Conservation (phyloP, 768 basidiomycete genomes). For the Auriscalpium vulgare region DNA sequence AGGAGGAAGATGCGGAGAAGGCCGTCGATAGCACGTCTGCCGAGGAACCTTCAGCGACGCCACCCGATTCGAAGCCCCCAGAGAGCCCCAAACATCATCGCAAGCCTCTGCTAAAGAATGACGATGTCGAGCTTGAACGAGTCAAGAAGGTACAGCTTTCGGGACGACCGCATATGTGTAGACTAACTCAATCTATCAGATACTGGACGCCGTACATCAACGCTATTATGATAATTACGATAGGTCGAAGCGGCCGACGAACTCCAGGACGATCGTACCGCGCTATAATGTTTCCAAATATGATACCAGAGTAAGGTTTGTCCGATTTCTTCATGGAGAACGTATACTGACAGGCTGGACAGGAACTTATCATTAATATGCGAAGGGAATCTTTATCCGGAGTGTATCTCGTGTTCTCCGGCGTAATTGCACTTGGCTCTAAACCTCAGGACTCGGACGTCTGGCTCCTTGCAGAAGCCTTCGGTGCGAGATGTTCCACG, state of each 20-base stretch:
- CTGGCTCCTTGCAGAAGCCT: constrained; percentile 80
- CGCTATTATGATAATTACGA: constrained; percentile 72
- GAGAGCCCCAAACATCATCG: constrained; percentile 31
- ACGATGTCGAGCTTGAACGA: constrained; percentile 75
- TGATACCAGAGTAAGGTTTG: constrained; percentile 71
- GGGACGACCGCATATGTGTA: not conserved
- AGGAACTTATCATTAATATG: constrained; percentile 83
- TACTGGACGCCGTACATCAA: constrained; percentile 73
- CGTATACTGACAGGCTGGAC: not conserved
- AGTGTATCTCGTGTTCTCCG: constrained; percentile 84
- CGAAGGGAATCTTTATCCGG: constrained; percentile 71
- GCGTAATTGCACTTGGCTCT: constrained; percentile 87
- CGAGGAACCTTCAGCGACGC: no score
- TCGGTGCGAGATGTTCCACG: constrained; percentile 76
- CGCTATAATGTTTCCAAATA: constrained; percentile 22
- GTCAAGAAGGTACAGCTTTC: constrained; percentile 56
- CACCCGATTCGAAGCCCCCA: not conserved
- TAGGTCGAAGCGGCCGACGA: constrained; percentile 17
- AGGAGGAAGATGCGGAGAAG: constrained; percentile 13
- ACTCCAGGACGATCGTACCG: no score
- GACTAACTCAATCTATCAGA: constrained; percentile 33
- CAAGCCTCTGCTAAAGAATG: constrained; percentile 79
- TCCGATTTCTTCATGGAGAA: not conserved
- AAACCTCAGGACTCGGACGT: constrained; percentile 73
- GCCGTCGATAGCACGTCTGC: not conserved